Evolutionary conservation across 106 monocot species (phyloP), one percentile per base, ranked within the genome.

Genomic region (Hemerocallis citrina): DNA sequence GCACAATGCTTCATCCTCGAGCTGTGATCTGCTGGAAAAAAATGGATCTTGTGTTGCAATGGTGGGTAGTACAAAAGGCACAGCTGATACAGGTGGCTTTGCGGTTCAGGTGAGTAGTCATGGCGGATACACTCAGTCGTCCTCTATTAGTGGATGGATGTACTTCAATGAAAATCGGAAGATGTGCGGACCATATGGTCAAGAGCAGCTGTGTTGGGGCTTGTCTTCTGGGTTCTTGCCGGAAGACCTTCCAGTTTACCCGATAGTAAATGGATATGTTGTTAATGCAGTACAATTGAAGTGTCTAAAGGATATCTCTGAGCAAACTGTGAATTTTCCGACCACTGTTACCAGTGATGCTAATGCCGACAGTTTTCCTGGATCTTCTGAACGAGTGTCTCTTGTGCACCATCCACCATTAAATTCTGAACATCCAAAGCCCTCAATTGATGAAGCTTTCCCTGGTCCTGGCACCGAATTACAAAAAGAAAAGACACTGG

Each of bases 211-310:
- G 20, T 56, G 55, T 35, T 76, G 77, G 46, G 83, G 83, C 22
- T 71, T 88, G 27, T 76, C 79, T 31, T 70, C 73, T 27, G 83
- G 83, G 0, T 88, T 88, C 62, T 75, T 88, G 55, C 83, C 79
- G 34, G 69, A 79, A 58, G 59, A 71, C 0, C 79, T 88, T 67
- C 75, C 79, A 15, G 61, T 88, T 35, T 88, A 88, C 64, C 79
- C 88, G 27, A 33, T 88, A 38, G 49, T 83, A 63, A 72, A 71
- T 73, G 83, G 88, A 35, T 77, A 48, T 34, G 36, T 68, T 8
- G 34, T 10, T 16, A 76, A 73, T 73, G 57, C 83, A 21, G 41
- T 79, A 24, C 57, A 59, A 2, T 63, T 83, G 48, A 79, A 72
- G 24, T 78, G 61, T 65, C 33, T 83, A 12, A 66, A 79, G n/a